Base-by-base conservation (phyloP, 306 rosid species). In the Adenanthera pavonina region DNA sequence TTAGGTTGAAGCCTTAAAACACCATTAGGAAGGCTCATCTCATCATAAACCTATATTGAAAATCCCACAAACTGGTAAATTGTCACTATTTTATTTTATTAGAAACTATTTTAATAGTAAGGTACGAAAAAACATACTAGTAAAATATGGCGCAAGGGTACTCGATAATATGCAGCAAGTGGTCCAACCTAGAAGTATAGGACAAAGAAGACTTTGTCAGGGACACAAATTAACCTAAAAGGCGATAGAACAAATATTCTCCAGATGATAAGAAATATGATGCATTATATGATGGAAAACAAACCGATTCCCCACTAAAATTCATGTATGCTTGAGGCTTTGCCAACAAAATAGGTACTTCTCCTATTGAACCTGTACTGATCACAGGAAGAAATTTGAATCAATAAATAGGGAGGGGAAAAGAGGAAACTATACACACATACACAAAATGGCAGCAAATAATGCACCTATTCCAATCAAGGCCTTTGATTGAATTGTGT, bases 21-120 rank as follows among this genome's bases (percentile, higher is more conserved):
- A 76, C 99, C 99, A 84, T 91, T 95, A 71, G 99, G 98, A 84
- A 95, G 92, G 86, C 91, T 95, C 96, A 92, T 92, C 80, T 95
- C 99, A 89, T 95, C 99, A 82, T 89, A 93, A 65, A 85, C 89
- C 99, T 95, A 81, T 36, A 81, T 14, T 12, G 59, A 67, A 78
- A 79, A 66, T 48, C 7, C 64, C 75, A 79, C 69, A 74, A 78
- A 66, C 56, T 40, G 17, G 25, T 46, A 70, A 81, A 54, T 19
- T 70, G 14, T 48, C 61, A 16, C 41, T 5, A 74, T 10, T 57
- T 10, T 25, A 41, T 20, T 3, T 10, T 25, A 41, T 20, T 3
- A 43, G 14, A 75, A 25, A 43, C 14, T 19, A 49, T 10, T 68
- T 38, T 49, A 33, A 80, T 38, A 64, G 13, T 16, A 49, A 77